Percentiles rank a stretch among this genome's conserved stretches.
phyloP scores from a whole-genome alignment of 805 yeast genomes.

The Ogataea ramenticola region DNA sequence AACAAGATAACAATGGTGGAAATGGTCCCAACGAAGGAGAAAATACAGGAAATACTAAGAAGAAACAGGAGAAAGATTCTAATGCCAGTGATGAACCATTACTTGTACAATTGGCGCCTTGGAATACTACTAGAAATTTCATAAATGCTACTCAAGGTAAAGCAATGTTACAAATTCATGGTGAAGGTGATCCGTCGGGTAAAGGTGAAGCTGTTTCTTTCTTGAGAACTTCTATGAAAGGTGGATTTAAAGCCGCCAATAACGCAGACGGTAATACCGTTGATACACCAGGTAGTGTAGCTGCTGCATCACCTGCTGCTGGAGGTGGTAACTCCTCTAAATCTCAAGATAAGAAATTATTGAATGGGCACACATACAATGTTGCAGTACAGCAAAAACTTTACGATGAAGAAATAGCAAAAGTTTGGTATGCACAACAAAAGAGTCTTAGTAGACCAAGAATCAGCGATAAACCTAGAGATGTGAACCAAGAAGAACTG shows the following conservation, averaged over 20 bases:
- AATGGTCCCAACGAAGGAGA: slow-evolving; percentile 2
- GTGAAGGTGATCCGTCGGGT: slow-evolving; percentile 93
- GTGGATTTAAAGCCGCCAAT: slow-evolving; percentile 52
- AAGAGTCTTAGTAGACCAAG: slow-evolving; percentile 39
- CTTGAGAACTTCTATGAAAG: slow-evolving; percentile 88
- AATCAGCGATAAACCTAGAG: slow-evolving; percentile 16
- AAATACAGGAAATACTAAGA: background rate
- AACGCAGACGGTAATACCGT: slow-evolving; percentile 14
- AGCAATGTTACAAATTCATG: slow-evolving; percentile 91
- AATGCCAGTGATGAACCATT: slow-evolving; percentile 47
- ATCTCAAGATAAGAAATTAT: slow-evolving; percentile 32
- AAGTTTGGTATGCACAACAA: slow-evolving; percentile 86
- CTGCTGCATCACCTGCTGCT: slow-evolving; percentile 13
- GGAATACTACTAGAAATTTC: slow-evolving; percentile 91
- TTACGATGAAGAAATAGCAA: slow-evolving; percentile 81
- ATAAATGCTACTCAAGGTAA: slow-evolving; percentile 93
- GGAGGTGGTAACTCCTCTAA: slow-evolving; percentile 9
- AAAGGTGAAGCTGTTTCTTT: slow-evolving; percentile 86
- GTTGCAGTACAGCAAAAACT: slow-evolving; percentile 84
- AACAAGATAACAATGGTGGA: background rate
- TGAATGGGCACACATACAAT: slow-evolving; percentile 65
- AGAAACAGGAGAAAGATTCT: slow-evolving; percentile 20
- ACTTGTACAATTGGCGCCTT: slow-evolving; percentile 84
- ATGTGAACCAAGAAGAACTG: slow-evolving; percentile 8
- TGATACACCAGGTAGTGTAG: slow-evolving; percentile 10